These are phyloP conservation scores for Plenodomus tracheiphilus DNA, from an alignment of 2,329 filamentous ascomycete species.

Conservation along the genomic window DNA sequence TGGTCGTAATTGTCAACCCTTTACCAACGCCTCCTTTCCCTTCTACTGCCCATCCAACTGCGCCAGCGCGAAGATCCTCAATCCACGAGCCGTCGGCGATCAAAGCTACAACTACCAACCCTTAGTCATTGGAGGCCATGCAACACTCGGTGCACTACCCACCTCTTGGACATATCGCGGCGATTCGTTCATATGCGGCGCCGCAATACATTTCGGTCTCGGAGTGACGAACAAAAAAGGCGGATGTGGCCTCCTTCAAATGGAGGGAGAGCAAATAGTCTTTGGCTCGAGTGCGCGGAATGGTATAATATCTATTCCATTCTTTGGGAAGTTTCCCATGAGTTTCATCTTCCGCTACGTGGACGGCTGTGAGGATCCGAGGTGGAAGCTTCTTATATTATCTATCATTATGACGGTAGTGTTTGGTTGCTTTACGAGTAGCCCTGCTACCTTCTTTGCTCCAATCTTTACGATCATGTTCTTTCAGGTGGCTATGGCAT, in stretches of 20 bases:
- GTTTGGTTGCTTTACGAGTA: constrained; percentile 36
- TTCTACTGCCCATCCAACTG: constrained; percentile 63
- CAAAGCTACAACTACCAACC: constrained; percentile 66
- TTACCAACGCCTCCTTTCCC: constrained; percentile 54
- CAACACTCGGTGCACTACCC: background rate
- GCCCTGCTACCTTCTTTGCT: constrained; percentile 34
- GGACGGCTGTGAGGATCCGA: constrained; percentile 35
- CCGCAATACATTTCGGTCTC: constrained; percentile 42
- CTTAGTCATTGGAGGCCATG: constrained; percentile 67
- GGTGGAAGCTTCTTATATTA: constrained; percentile 38
- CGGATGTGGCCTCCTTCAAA: constrained; percentile 39
- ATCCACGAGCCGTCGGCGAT: constrained; percentile 57
- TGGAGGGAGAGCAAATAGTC: constrained; percentile 27
- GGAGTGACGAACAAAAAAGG: constrained; percentile 26
- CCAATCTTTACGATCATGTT: constrained; percentile 37
- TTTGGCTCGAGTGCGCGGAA: constrained; percentile 30
- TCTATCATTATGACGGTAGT: constrained; percentile 37
- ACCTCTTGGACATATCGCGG: constrained; percentile 34
- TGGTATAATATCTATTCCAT: constrained; percentile 37
- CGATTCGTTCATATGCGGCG: constrained; percentile 44
- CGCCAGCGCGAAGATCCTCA: constrained; percentile 50
- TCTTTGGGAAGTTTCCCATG: constrained; percentile 41
- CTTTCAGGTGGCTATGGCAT: constrained; percentile 43
- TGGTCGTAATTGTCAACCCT: constrained; percentile 60
- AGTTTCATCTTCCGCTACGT: constrained; percentile 35